phyloP scores from a whole-genome alignment of 176 grass and related monocot species.

The Canna indica region DNA sequence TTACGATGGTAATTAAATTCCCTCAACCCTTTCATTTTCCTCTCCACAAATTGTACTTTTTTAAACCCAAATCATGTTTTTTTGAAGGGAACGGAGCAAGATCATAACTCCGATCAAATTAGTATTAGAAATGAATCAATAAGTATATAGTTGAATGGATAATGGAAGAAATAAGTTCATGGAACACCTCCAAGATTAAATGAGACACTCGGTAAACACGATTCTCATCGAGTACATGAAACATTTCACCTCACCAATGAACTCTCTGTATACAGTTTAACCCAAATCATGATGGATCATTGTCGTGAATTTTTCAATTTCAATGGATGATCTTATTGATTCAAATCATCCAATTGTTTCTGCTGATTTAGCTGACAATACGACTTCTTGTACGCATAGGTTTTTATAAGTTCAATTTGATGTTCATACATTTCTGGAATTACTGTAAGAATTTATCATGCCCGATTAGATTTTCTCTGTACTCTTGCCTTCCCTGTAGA shows the following conservation, averaged over 20 bases:
- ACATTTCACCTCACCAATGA: too few relatives aligned
- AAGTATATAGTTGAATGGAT: too few relatives aligned
- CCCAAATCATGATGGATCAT: neutral
- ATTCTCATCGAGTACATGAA: too few relatives aligned
- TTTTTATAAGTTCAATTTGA: neutral
- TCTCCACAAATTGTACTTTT: neutral
- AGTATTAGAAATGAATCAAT: too few relatives aligned
- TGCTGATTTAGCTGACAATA: neutral
- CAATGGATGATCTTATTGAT: neutral
- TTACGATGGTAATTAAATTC: constrained; percentile 49
- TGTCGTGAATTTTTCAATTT: neutral
- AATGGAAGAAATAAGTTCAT: too few relatives aligned
- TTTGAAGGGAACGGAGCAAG: too few relatives aligned
- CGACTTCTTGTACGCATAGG: neutral
- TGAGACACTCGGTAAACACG: too few relatives aligned
- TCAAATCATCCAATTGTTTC: neutral
- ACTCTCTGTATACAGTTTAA: neutral
- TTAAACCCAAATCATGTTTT: too few relatives aligned
- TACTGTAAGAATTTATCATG: neutral
- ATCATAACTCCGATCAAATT: too few relatives aligned
- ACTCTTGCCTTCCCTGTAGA: neutral
- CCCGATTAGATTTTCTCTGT: neutral
- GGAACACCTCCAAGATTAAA: too few relatives aligned
- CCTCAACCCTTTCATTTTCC: neutral
- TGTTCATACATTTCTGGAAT: neutral